Evolutionary conservation across 345 rosid genomes (phyloP).

Genomic region (Pistacia integerrima): DNA sequence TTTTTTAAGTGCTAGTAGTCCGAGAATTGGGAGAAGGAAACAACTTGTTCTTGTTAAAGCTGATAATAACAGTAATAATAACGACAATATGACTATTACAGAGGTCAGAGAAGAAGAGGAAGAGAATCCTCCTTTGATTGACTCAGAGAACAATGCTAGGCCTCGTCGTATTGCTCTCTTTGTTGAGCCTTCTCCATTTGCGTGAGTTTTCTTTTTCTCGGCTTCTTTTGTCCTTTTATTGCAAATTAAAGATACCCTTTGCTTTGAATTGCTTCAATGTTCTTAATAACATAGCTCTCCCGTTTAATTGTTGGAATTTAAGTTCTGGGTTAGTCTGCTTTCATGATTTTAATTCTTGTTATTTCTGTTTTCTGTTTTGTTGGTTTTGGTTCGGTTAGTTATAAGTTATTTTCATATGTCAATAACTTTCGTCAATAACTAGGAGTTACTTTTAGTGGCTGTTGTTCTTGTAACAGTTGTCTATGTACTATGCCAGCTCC

Average conservation of each 20-base stretch:
- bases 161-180: conserved; percentile 94
- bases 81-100: conserved; percentile 49
- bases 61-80: not conserved
- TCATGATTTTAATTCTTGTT: not conserved
- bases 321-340: not conserved
- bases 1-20: conserved; percentile 4
- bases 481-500: conserved; percentile 5
- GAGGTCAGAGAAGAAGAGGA: conserved; percentile 53
- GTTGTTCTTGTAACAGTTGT: not conserved
- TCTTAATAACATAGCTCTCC: not conserved
- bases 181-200: conserved; percentile 97
- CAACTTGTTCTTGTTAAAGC: conserved; percentile 29
- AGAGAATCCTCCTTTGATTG: conserved; percentile 53
- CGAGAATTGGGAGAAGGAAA: conserved; percentile 13
- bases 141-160: conserved; percentile 48
- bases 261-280: not conserved
- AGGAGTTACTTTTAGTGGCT: not conserved
- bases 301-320: not conserved
- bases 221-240: not conserved
- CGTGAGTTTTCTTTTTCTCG: conserved; percentile 53
- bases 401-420: not conserved
- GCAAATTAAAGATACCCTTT: conserved; percentile 5
- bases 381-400: not conserved
- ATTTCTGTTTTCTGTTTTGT: not conserved
- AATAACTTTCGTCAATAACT: not conserved